Evolutionary conservation across 305 asterid species (phyloP).

Genomic region (Fraxinus velutina): DNA sequence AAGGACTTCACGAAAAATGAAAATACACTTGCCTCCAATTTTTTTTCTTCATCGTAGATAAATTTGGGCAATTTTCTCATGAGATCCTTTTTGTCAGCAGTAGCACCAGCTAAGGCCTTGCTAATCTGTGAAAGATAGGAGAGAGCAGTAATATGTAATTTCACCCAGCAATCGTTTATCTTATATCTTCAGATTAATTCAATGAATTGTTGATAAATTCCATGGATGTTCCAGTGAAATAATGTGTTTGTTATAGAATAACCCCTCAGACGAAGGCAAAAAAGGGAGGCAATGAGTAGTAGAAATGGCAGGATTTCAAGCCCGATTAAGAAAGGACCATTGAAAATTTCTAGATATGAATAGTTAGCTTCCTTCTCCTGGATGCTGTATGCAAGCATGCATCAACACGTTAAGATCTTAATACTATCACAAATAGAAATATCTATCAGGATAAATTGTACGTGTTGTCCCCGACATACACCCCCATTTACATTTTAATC

Average conservation of each 20-base stretch:
- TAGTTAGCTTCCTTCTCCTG: slow-evolving; percentile 8
- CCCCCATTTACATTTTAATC: neutral
- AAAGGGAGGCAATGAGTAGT: neutral
- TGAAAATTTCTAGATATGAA: neutral
- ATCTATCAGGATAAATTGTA: neutral
- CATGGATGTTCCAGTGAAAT: neutral
- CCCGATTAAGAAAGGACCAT: neutral
- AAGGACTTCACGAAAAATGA: neutral
- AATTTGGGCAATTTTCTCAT: slow-evolving; percentile 87
- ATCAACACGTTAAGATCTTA: neutral
- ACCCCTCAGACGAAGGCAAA: neutral
- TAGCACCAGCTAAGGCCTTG: slow-evolving; percentile 74
- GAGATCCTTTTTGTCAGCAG: slow-evolving; percentile 71
- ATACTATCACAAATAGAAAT: neutral
- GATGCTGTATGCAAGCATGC: slow-evolving; percentile 12
- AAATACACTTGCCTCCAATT: slow-evolving; percentile 55
- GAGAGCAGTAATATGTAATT: neutral
- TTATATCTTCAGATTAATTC: neutral
- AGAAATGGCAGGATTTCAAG: neutral
- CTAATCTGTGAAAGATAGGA: slow-evolving; percentile 52
- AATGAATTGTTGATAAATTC: neutral
- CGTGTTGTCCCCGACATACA: neutral
- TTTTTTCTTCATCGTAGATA: slow-evolving; percentile 85
- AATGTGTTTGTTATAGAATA: neutral
- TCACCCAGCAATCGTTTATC: neutral